phyloP scores from a whole-genome alignment of 306 rosid species.

The Ceratonia siliqua region DNA sequence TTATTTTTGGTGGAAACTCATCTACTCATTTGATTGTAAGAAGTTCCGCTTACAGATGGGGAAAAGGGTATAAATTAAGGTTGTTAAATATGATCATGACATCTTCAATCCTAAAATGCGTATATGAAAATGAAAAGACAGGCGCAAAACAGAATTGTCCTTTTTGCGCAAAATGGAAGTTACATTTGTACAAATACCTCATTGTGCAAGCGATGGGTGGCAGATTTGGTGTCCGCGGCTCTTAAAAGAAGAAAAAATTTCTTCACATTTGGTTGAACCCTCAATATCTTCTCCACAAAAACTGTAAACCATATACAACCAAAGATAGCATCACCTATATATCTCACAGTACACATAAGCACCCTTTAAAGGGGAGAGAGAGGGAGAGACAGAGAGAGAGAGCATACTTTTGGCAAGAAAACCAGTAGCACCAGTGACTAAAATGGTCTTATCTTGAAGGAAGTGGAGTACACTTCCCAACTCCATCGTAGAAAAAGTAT shows the following conservation, averaged over 20 bases:
- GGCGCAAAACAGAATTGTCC: neutral
- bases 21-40: neutral
- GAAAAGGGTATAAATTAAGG: neutral
- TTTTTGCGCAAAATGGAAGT: neutral
- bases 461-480: conserved; percentile 62
- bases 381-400: neutral
- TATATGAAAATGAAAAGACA: neutral
- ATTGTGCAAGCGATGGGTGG: conserved; percentile 58
- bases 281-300: conserved; percentile 77
- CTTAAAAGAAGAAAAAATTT: conserved; percentile 76
- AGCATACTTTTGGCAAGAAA: conserved; percentile 71
- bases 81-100: neutral
- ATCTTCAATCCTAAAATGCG: neutral
- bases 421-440: conserved; percentile 81
- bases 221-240: conserved; percentile 63
- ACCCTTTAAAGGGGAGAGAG: neutral
- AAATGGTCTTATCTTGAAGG: conserved; percentile 58
- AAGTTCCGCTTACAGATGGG: neutral
- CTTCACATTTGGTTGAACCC: conserved; percentile 85
- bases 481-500: conserved; percentile 56
- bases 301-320: conserved; percentile 45
- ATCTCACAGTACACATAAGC: neutral
- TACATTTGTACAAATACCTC: conserved; percentile 48
- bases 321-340: neutral
- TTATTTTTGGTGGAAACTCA: no score